Evolutionary conservation across 257 asterid species (phyloP), one percentile per base, ranked within the genome.

Genomic region (Craterostigma plantagineum): DNA sequence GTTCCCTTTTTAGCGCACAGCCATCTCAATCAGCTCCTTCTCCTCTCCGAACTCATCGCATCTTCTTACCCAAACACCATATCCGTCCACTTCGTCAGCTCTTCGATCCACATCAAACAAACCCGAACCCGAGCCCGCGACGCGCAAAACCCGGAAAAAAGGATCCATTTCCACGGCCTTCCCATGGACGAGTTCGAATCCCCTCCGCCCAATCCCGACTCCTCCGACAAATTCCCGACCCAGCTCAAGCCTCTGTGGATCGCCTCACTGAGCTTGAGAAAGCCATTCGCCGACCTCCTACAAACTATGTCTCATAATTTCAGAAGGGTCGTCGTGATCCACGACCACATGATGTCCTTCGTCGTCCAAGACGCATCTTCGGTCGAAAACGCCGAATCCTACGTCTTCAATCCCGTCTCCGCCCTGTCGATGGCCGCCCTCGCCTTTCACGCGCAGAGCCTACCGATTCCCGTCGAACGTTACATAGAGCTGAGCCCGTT

Each of bases 241-340:
- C 75, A 67, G 12, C 75, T 59, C 49, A 69, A 58, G 47, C 75
- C 75, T 1, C 56, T 64, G 0, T 67, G 50, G 51, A 63, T 55
- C 18, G 70, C 75, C 51, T 35, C 64, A 7, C 10, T 55, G 52
- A 45, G 51, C 64, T 55, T 63, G 42, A 54, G 56, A 9, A 48
- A 4, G 11, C 75, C 75, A 0, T 23, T 63, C 13, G 50, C 49
- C 0, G 56, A 50, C 13, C 48, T 48, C 14, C 14, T 58, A 46
- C 43, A 41, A 4, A 27, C 7, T 7, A 9, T 60, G 34, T 44
- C 76, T 0, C 11, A 16, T 0, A 16, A 17, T 10, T 37, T 27
- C 17, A 11, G 34, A 0, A 43, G 70, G 3, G 63, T 71, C 10
- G 38, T 64, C 9, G 60, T 71, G 3, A 58, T 71, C 15, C 72